A percentile compares a stretch with the other conserved stretches of the same genome.
phyloP scores from a whole-genome alignment of 2,329 filamentous ascomycete species.

The Calonectria leucothoes region DNA sequence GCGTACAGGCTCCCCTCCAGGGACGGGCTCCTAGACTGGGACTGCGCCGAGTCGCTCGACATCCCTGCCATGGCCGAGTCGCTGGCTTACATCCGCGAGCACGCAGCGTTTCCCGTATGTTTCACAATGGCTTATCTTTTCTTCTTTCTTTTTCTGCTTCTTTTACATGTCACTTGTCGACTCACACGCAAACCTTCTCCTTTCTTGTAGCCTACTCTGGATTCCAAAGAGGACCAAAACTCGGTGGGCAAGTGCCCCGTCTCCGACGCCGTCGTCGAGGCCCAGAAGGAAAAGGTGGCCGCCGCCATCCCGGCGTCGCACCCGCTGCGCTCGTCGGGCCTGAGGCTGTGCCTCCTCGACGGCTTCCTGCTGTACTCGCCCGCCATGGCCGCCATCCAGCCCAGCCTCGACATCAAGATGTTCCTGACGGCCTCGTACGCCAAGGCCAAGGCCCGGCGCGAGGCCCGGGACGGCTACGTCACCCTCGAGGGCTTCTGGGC shows the following conservation, averaged over 20 bases:
- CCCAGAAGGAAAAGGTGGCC: conserved; percentile 60
- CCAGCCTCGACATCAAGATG: conserved; percentile 78
- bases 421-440: conserved; percentile 79
- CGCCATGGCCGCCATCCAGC: conserved; percentile 64
- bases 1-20: conserved; percentile 60
- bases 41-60: conserved; percentile 84
- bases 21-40: conserved; percentile 85
- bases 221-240: conserved; percentile 69
- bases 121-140: background rate
- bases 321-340: conserved; percentile 44
- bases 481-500: conserved; percentile 93
- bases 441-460: conserved; percentile 72
- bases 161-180: background rate
- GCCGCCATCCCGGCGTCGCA: conserved; percentile 58
- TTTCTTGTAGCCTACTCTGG: conserved; percentile 45
- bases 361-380: conserved; percentile 86
- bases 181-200: background rate
- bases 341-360: conserved; percentile 80
- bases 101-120: conserved; percentile 74
- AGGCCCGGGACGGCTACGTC: conserved; percentile 80
- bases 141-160: background rate
- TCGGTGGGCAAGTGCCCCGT: conserved; percentile 68
- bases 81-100: conserved; percentile 75
- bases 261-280: conserved; percentile 56
- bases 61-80: conserved; percentile 75